Percentiles rank a stretch among this genome's conserved stretches.
Evolutionary conservation across 2,329 filamentous ascomycete genomes (phyloP).

Genomic region (Didymosphaeria variabile): DNA sequence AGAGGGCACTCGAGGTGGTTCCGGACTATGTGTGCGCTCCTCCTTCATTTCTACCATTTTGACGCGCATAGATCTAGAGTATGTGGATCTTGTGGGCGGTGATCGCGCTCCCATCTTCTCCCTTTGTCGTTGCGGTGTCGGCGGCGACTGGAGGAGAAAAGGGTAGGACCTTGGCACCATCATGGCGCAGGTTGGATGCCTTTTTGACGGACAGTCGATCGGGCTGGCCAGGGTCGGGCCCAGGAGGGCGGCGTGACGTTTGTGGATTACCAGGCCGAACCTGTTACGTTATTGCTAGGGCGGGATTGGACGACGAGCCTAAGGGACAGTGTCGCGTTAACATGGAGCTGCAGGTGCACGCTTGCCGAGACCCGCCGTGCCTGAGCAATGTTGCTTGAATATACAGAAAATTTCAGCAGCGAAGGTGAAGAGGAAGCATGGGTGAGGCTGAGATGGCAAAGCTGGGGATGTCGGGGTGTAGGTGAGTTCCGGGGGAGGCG

Average conservation of each 20-base stretch:
- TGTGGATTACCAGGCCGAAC: conserved; percentile 28
- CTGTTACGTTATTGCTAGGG: conserved; percentile 49
- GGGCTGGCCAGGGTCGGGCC: conserved; percentile 7
- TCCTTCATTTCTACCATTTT: conserved; percentile 24
- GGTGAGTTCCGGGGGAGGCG: conserved; percentile 6
- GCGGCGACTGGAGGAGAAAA: conserved; percentile 48
- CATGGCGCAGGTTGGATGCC: conserved; percentile 48
- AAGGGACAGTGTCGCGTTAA: conserved; percentile 31
- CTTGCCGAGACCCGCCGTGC: conserved; percentile 32
- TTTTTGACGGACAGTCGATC: conserved; percentile 24
- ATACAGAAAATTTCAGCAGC: conserved; percentile 10
- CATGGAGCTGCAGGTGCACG: conserved; percentile 42
- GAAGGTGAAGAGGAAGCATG: not conserved
- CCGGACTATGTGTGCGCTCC: conserved; percentile 17
- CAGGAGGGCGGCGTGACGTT: conserved; percentile 40
- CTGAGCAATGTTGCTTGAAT: conserved; percentile 8
- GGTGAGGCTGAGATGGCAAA: not conserved
- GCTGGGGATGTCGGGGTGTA: not conserved
- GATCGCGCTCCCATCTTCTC: conserved; percentile 46
- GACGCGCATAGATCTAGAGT: conserved; percentile 20
- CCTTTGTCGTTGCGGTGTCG: conserved; percentile 32
- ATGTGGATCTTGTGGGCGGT: conserved; percentile 27
- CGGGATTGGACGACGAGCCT: conserved; percentile 42
- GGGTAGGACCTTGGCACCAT: conserved; percentile 58
- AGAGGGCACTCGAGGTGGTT: conserved; percentile 23